Conservation (phyloP, 1,139 yeast species). For the Fermentozyma sake region DNA sequence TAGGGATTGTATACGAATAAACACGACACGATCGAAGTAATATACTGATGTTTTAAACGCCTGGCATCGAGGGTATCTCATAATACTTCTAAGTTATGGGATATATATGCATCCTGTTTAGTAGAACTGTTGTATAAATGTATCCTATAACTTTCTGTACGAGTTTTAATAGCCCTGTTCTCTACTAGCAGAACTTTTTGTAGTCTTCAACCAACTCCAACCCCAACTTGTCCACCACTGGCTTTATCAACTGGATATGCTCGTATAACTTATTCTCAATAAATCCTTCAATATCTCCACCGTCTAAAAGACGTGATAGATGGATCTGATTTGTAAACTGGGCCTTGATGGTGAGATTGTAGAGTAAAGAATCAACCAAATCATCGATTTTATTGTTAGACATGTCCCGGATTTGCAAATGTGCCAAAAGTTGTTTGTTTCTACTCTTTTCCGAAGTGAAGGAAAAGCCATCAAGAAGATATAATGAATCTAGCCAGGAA, state of each 20-base stretch:
- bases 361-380: conserved; percentile 35
- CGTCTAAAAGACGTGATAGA: too few species aligned
- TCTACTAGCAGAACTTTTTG: conserved; percentile 1
- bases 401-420: conserved; percentile 9
- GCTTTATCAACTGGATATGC: conserved; percentile 6
- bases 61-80: too few species aligned
- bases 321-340: conserved; percentile 1
- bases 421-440: conserved; percentile 5
- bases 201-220: conserved; percentile 7
- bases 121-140: too few species aligned
- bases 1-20: too few species aligned
- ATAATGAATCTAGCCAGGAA: conserved; percentile 2
- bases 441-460: conserved; percentile 4
- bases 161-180: not conserved
- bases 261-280: not conserved
- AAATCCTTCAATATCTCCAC: too few species aligned
- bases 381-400: conserved; percentile 31
- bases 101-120: too few species aligned
- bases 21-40: too few species aligned
- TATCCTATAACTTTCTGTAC: conserved; percentile 3
- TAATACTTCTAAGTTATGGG: too few species aligned
- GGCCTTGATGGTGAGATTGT: conserved; percentile 22
- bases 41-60: too few species aligned
- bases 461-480: not conserved
- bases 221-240: conserved; percentile 6